Conservation (phyloP, 2,329 filamentous ascomycete species). For the Colletotrichum plurivorum region DNA sequence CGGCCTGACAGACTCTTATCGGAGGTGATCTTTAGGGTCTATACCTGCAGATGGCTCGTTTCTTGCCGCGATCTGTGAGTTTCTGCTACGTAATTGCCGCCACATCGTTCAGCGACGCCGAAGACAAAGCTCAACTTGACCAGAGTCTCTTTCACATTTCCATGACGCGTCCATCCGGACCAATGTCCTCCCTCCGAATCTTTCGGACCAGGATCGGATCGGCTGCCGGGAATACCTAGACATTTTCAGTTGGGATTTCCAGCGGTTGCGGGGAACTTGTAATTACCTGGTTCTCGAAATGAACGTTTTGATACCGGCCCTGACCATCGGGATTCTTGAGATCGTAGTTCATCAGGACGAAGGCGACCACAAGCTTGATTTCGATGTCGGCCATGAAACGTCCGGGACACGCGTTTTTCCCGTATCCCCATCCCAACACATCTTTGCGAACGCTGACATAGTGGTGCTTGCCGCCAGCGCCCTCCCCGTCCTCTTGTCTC, state of each 20-base stretch:
- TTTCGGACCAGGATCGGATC: neutral
- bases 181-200: too few relatives aligned
- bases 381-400: slow-evolving; percentile 8
- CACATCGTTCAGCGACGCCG: too few relatives aligned
- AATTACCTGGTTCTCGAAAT: slow-evolving; percentile 6
- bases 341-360: neutral
- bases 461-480: neutral
- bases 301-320: neutral
- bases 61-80: neutral
- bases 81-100: neutral
- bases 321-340: neutral
- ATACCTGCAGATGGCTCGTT: neutral
- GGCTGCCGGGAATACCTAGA: neutral
- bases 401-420: slow-evolving; percentile 1
- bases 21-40: neutral
- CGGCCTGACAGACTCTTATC: neutral
- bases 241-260: neutral
- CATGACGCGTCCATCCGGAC: too few relatives aligned
- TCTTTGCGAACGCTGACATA: slow-evolving; percentile 13
- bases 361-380: neutral
- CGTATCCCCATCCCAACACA: slow-evolving; percentile 10
- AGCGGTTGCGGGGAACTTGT: neutral
- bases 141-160: too few relatives aligned
- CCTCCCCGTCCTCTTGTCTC: neutral
- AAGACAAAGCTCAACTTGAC: too few relatives aligned